phyloP scores from a whole-genome alignment of 768 basidiomycete genomes.

The Tylopilus sp. region DNA sequence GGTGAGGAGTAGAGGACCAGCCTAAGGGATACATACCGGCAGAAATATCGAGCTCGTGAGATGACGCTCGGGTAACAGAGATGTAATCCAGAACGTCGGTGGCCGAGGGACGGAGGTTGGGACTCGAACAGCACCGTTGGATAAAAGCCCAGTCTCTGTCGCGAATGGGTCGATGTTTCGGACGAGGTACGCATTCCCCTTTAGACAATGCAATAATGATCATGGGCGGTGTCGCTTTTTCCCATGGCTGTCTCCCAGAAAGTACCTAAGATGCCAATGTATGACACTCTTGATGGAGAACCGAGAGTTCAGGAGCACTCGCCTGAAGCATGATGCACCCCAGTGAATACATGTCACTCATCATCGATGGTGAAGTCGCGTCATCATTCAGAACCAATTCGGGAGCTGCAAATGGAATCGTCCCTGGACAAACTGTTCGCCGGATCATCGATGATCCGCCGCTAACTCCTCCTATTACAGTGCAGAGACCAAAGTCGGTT shows the following conservation, averaged over 20 bases:
- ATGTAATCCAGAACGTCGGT: background rate
- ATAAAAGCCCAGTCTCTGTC: background rate
- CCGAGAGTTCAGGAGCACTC: background rate
- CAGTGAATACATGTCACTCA: constrained; percentile 2
- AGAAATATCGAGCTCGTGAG: background rate
- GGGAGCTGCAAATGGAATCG: constrained; percentile 1
- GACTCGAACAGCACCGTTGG: background rate
- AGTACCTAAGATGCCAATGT: background rate
- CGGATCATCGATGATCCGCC: constrained; percentile 3
- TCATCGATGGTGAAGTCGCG: background rate
- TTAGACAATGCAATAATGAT: background rate
- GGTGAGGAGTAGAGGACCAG: no score
- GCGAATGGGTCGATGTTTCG: background rate
- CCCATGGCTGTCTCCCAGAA: background rate
- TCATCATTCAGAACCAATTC: background rate
- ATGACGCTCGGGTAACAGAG: background rate
- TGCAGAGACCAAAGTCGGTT: constrained; percentile 2
- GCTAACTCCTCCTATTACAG: background rate
- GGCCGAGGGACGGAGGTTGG: background rate
- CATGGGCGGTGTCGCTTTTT: background rate
- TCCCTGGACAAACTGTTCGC: background rate
- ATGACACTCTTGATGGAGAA: background rate
- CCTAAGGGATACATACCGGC: no score
- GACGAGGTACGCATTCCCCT: background rate
- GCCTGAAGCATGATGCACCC: constrained; percentile 3